Percentiles rank a stretch among this genome's conserved stretches.
phyloP scores from a whole-genome alignment of 2,329 filamentous ascomycete species.

The Fusarium domesticum region DNA sequence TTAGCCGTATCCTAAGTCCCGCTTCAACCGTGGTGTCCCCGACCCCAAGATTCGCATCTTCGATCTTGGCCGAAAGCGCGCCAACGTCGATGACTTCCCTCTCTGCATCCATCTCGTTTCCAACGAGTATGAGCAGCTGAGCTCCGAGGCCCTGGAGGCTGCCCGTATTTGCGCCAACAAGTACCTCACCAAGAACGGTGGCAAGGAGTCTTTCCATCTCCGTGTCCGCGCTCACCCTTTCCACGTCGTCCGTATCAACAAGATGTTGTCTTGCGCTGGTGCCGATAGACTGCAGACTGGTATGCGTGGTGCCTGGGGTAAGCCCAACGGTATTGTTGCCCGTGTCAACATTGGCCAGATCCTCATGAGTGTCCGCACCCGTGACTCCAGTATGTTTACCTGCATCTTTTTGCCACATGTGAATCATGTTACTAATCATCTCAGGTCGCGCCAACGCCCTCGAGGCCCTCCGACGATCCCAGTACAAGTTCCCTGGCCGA shows the following conservation, averaged over 20 bases:
- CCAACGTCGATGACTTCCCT: constrained; percentile 98
- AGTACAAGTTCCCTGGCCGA: constrained; percentile 99
- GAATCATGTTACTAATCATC: constrained; percentile 27
- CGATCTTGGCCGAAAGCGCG: constrained; percentile 97
- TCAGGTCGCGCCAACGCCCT: constrained; percentile 86
- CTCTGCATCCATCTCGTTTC: constrained; percentile 98
- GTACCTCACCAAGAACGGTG: constrained; percentile 72
- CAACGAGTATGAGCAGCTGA: constrained; percentile 99
- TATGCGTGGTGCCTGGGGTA: constrained; percentile 99
- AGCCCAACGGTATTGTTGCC: constrained; percentile 97
- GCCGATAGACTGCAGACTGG: constrained; percentile 99
- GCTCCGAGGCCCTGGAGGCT: constrained; percentile 98
- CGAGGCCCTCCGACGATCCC: constrained; percentile 96
- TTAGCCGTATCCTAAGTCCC: constrained; percentile 97
- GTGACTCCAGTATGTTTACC: constrained; percentile 72
- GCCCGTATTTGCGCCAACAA: constrained; percentile 99
- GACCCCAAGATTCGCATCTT: constrained; percentile 91
- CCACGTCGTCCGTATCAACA: constrained; percentile 99
- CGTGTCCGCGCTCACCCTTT: constrained; percentile 90
- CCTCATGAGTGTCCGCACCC: constrained; percentile 93
- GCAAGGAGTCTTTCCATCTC: constrained; percentile 73
- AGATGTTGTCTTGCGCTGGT: constrained; percentile 99
- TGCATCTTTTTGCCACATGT: constrained; percentile 12
- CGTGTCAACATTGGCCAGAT: constrained; percentile 99
- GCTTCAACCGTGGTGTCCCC: constrained; percentile 99